Conservation (phyloP, 169 alveolate genomes). For the Cryptosporidium parvum region DNA sequence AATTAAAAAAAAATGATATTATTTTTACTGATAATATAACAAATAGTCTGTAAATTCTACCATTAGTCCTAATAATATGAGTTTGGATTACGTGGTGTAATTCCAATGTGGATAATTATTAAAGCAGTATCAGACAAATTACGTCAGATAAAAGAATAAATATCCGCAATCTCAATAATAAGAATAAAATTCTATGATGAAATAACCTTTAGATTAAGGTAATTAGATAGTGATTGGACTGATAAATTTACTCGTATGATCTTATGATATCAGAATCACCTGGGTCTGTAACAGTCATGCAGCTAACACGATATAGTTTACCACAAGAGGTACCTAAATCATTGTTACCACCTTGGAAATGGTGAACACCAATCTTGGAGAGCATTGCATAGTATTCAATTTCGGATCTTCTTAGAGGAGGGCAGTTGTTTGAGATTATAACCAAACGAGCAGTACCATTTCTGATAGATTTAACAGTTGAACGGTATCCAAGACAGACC, state of each 20-base stretch:
- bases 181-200: not conserved
- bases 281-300: slow-evolving; percentile 94
- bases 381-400: slow-evolving; percentile 98
- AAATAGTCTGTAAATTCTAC: not conserved
- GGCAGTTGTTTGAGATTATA: slow-evolving; percentile 96
- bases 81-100: slow-evolving; percentile 2
- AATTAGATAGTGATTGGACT: not conserved
- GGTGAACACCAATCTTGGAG: slow-evolving; percentile 95
- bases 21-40: not conserved
- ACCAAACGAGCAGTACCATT: slow-evolving; percentile 94
- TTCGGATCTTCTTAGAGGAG: slow-evolving; percentile 97
- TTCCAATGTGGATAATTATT: not conserved
- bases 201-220: not conserved
- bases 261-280: slow-evolving; percentile 98
- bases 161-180: not conserved
- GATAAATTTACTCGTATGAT: slow-evolving; percentile 84
- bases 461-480: slow-evolving; percentile 95
- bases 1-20: not conserved
- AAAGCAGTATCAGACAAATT: not conserved
- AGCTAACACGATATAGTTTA: slow-evolving; percentile 95
- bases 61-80: not conserved
- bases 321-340: slow-evolving; percentile 98
- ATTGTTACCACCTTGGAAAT: slow-evolving; percentile 93
- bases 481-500: slow-evolving; percentile 94
- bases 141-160: not conserved